These are phyloP conservation scores for Streptanthus diversifolius DNA, from an alignment of 345 rosid species.

Conservation along the genomic window DNA sequence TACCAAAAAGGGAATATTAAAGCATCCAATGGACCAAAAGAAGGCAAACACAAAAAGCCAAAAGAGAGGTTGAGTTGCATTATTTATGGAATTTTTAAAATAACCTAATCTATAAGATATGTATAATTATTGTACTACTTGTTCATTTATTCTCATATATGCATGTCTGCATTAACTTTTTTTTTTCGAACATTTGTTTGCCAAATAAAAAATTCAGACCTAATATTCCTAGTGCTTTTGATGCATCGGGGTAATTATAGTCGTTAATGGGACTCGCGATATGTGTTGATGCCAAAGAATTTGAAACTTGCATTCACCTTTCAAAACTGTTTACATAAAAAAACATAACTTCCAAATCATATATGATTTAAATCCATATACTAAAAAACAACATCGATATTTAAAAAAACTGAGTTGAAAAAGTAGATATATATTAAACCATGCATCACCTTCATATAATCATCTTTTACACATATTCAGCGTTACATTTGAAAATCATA, in stretches of 20 bases:
- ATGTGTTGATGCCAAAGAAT: background rate
- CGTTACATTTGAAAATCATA: background rate
- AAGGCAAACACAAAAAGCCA: constrained; percentile 46
- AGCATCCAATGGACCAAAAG: constrained; percentile 22
- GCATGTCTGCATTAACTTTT: background rate
- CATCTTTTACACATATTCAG: background rate
- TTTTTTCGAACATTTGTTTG: background rate
- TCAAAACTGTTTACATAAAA: background rate
- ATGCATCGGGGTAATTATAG: background rate
- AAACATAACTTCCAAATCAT: background rate
- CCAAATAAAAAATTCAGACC: background rate
- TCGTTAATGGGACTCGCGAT: background rate
- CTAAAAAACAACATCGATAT: background rate
- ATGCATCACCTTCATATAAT: background rate
- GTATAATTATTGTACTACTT: constrained; percentile 29
- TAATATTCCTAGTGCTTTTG: background rate
- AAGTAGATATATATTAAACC: background rate
- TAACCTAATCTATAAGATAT: constrained; percentile 23
- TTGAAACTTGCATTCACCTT: background rate
- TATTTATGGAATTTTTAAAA: constrained; percentile 22
- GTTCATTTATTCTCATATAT: background rate
- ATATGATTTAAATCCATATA: background rate
- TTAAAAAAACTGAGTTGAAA: background rate
- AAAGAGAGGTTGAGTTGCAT: constrained; percentile 45
- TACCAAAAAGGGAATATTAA: background rate